Conservation (phyloP, 1,284 basidiomycete species). For the Irpex rosettiformis region DNA sequence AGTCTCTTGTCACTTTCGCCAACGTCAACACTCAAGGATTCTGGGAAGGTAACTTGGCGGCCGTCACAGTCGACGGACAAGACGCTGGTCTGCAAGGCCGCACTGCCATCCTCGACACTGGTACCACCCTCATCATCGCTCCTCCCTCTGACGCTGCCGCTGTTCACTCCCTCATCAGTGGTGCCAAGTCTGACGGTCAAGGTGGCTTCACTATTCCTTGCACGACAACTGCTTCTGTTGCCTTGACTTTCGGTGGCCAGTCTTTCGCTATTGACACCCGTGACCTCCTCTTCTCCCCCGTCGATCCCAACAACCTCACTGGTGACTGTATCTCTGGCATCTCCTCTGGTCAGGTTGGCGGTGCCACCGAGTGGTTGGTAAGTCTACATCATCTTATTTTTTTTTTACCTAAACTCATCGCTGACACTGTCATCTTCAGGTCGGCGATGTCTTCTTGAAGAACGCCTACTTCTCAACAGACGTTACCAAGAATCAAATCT, state of each 20-base stretch:
- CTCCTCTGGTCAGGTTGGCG: conserved; percentile 58
- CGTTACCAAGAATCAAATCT: conserved; percentile 63
- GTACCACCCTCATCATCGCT: conserved; percentile 67
- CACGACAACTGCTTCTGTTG: conserved; percentile 59
- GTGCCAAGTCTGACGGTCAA: conserved; percentile 55
- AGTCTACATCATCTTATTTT: conserved; percentile 21
- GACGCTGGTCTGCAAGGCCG: conserved; percentile 53
- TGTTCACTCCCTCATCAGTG: conserved; percentile 58
- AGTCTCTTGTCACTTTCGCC: conserved; percentile 50
- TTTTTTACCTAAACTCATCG: conserved; percentile 9
- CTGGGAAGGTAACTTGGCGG: conserved; percentile 71
- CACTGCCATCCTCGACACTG: conserved; percentile 78
- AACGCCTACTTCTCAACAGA: conserved; percentile 79
- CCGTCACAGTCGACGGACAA: conserved; percentile 53
- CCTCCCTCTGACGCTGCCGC: conserved; percentile 58
- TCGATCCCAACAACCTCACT: conserved; percentile 54
- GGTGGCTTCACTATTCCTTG: conserved; percentile 80
- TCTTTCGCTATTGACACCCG: conserved; percentile 62
- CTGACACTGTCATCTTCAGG: conserved; percentile 26
- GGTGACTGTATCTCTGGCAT: conserved; percentile 79
- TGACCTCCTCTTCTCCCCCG: conserved; percentile 71
- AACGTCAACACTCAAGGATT: conserved; percentile 68
- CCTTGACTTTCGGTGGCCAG: conserved; percentile 64
- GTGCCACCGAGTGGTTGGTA: conserved; percentile 71
- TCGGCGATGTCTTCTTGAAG: conserved; percentile 75